Evolutionary conservation across 2,329 filamentous ascomycete genomes (phyloP).

Genomic region (Macrophomina tecta): DNA sequence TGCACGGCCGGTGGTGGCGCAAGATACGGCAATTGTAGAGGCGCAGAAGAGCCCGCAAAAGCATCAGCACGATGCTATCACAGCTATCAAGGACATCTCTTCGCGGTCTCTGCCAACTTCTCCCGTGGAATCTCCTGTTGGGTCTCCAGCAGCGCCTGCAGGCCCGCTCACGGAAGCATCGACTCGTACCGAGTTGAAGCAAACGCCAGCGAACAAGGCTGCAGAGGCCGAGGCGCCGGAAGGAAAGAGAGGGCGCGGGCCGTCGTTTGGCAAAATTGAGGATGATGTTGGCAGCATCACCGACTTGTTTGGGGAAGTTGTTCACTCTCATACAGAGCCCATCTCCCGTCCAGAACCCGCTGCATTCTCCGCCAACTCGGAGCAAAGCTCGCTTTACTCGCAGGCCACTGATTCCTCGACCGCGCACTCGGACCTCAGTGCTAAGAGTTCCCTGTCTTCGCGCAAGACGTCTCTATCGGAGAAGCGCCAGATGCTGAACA

Average conservation of each 20-base stretch:
- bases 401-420: slow-evolving; percentile 20
- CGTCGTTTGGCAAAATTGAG: slow-evolving; percentile 10
- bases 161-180: slow-evolving; percentile 2
- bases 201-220: neutral
- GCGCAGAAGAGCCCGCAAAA: slow-evolving; percentile 58
- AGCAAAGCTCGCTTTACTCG: slow-evolving; percentile 17
- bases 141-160: slow-evolving; percentile 42
- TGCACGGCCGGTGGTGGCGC: slow-evolving; percentile 69
- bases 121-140: slow-evolving; percentile 55
- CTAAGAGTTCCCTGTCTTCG: slow-evolving; percentile 7
- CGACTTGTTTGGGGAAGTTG: slow-evolving; percentile 15
- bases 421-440: slow-evolving; percentile 5
- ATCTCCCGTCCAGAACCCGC: slow-evolving; percentile 6
- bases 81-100: slow-evolving; percentile 72
- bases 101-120: slow-evolving; percentile 64
- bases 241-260: slow-evolving; percentile 11
- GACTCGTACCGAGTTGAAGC: slow-evolving; percentile 7
- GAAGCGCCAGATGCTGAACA: slow-evolving; percentile 38
- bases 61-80: slow-evolving; percentile 65
- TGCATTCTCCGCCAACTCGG: slow-evolving; percentile 9
- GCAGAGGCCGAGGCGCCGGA: neutral
- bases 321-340: neutral
- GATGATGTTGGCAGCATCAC: slow-evolving; percentile 9
- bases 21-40: slow-evolving; percentile 71
- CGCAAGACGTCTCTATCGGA: slow-evolving; percentile 28